Evolutionary conservation across 352 stramenopile species (phyloP).

Genomic region (Phytophthora pistaciae): DNA sequence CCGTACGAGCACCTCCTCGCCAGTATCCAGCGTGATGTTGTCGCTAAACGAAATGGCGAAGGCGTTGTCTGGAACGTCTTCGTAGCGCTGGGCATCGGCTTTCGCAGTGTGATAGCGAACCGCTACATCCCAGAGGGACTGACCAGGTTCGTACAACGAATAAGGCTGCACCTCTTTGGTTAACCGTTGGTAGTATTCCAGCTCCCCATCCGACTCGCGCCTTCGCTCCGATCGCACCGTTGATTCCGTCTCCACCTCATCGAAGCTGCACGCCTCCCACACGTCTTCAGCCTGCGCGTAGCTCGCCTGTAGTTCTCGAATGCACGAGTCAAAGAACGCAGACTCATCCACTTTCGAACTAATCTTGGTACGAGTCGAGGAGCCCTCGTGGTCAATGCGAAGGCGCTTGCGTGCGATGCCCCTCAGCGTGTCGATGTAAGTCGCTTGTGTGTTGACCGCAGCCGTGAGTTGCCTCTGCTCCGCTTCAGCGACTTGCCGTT

Average conservation of each 20-base stretch:
- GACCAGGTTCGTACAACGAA: background rate
- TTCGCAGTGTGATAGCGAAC: no score
- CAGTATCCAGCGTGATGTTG: background rate
- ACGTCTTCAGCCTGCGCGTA: constrained; percentile 7
- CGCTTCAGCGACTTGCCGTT: background rate
- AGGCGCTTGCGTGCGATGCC: background rate
- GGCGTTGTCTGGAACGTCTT: background rate
- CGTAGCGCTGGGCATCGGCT: background rate
- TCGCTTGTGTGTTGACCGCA: background rate
- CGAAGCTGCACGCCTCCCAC: background rate
- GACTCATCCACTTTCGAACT: background rate
- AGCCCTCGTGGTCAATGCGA: background rate
- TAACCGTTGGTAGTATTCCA: background rate
- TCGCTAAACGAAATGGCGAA: background rate
- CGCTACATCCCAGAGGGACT: background rate
- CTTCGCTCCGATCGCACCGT: background rate
- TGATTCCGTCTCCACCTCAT: background rate
- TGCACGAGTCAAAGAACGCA: constrained; percentile 4
- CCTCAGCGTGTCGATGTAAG: background rate
- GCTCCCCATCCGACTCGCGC: background rate
- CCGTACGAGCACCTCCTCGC: background rate
- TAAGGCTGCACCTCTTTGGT: background rate
- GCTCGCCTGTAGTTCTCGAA: constrained; percentile 10
- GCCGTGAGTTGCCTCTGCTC: background rate
- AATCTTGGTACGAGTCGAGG: background rate